A percentile compares a stretch with the other conserved stretches of the same genome.
Evolutionary conservation across 805 yeast genomes (phyloP).

Genomic region (Ogataea methanolica): DNA sequence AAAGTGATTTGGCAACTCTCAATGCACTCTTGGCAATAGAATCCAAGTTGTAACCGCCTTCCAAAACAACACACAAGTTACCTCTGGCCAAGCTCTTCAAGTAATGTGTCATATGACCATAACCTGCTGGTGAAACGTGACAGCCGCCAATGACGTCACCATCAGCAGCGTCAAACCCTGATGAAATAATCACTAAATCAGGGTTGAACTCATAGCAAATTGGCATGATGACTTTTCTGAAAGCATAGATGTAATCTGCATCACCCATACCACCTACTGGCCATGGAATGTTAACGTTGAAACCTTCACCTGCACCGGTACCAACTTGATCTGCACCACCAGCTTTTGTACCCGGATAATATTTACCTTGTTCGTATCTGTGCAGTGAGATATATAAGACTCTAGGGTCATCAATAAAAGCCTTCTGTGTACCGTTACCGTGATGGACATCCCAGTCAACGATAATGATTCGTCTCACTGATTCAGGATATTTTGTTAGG

Average conservation of each 20-base stretch:
- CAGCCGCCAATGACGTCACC: slow-evolving; percentile 97
- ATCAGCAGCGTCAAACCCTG: slow-evolving; percentile 98
- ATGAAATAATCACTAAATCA: slow-evolving; percentile 84
- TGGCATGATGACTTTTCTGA: slow-evolving; percentile 81
- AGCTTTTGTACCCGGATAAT: slow-evolving; percentile 89
- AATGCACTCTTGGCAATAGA: slow-evolving; percentile 87
- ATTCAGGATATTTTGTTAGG: slow-evolving; percentile 78
- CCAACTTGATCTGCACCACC: slow-evolving; percentile 84
- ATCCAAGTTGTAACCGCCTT: slow-evolving; percentile 95
- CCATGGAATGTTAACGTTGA: slow-evolving; percentile 91
- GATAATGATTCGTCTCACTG: slow-evolving; percentile 76
- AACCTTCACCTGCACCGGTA: slow-evolving; percentile 82
- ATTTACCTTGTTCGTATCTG: slow-evolving; percentile 85
- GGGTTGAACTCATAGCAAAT: slow-evolving; percentile 86
- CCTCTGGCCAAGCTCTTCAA: slow-evolving; percentile 86
- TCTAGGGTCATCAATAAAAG: slow-evolving; percentile 82
- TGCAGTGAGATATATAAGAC: slow-evolving; percentile 90
- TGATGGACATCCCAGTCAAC: slow-evolving; percentile 99
- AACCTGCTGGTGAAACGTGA: slow-evolving; percentile 91
- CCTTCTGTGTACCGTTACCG: slow-evolving; percentile 97
- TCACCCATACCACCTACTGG: slow-evolving; percentile 87
- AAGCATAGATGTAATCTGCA: slow-evolving; percentile 92
- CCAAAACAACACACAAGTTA: slow-evolving; percentile 80
- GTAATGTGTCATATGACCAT: slow-evolving; percentile 94
- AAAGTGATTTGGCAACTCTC: slow-evolving; percentile 82